Base-by-base conservation (phyloP, 1,284 basidiomycete genomes). In the Xerocomus minutiporus region DNA sequence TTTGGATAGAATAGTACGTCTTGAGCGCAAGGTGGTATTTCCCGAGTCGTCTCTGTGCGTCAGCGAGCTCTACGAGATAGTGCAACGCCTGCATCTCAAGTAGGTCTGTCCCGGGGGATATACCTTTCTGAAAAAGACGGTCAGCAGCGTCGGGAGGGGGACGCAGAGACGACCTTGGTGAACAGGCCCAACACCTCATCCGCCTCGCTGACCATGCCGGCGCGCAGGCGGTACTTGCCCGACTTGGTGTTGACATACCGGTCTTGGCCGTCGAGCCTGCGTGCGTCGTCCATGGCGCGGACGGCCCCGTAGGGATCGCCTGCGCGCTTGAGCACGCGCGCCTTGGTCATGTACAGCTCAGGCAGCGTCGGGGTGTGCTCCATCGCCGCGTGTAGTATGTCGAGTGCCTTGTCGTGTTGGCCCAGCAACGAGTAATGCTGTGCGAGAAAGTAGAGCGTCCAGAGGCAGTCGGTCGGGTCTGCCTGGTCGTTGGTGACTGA, bases 11-110 rank as follows among this genome's bases (percentile, higher is more conserved):
- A 51, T 83, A 79, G 63, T 91, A 96, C 61, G 87, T 84, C 75
- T 98, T 98, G 63, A 99, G 75, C 8, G 95, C 93, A 59, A 91
- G 74, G 20, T 84, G 86, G n/a, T 86, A 73, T 60, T 86, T 85
- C 1, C 85, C 85, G 49, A 75, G 75, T 4, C 82, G 79, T 53
- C 76, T 72, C 58, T 90, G 83, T 1, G 88, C 80, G 54, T 89
- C 80, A 0, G 84, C 96, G 62, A 93, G 86, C 69, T 97, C 94
- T 8, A 80, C 73, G 35, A 99, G 75, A 74, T 93, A 97, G 65
- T 94, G 83, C 29, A 95, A 66, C 39, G 92, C 94, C 68, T 99
- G 97, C 93, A 99, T 94, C 59, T 99, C 96, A 59, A 94, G 85
- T 46, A 99, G 73, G 71, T 99, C 97, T 15, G 81, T 75, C 2